phyloP scores from a whole-genome alignment of 2,329 filamentous ascomycete species.

The Diaporthe velutina region DNA sequence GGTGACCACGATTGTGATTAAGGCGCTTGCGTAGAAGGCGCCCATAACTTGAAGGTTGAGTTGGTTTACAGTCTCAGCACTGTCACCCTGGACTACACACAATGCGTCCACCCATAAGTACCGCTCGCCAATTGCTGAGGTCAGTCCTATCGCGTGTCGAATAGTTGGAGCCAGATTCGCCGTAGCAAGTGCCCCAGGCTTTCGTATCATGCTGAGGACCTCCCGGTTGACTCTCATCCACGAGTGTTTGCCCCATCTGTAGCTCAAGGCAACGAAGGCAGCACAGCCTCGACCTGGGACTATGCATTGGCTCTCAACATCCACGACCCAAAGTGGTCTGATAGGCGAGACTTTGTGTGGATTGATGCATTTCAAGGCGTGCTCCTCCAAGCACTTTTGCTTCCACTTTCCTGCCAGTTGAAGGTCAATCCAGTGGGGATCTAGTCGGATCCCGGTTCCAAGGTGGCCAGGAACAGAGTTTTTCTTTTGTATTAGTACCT shows the following conservation, averaged over 20 bases:
- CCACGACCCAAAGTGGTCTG: constrained; percentile 1
- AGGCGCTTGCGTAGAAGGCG: constrained; percentile 42
- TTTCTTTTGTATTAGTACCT: neutral
- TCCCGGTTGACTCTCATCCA: neutral
- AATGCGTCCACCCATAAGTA: constrained; percentile 52
- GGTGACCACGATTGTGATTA: constrained; percentile 43
- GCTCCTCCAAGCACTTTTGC: neutral
- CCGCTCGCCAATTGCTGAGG: constrained; percentile 40
- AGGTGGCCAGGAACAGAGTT: neutral
- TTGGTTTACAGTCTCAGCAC: neutral
- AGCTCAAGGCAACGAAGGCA: constrained; percentile 25
- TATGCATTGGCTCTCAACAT: neutral
- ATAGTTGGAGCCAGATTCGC: constrained; percentile 44
- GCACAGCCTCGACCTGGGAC: neutral
- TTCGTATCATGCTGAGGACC: neutral
- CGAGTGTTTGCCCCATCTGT: constrained; percentile 1
- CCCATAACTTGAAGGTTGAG: constrained; percentile 25
- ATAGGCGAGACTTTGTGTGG: neutral
- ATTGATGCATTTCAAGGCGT: neutral
- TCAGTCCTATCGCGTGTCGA: constrained; percentile 28
- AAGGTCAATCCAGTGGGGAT: constrained; percentile 3
- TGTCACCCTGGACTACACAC: constrained; percentile 48
- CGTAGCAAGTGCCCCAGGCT: neutral
- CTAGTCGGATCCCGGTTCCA: neutral
- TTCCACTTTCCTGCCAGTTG: neutral